Evolutionary conservation across 129 eudicot genomes (phyloP), one percentile per base, ranked within the genome.

Genomic region (Silybum marianum): DNA sequence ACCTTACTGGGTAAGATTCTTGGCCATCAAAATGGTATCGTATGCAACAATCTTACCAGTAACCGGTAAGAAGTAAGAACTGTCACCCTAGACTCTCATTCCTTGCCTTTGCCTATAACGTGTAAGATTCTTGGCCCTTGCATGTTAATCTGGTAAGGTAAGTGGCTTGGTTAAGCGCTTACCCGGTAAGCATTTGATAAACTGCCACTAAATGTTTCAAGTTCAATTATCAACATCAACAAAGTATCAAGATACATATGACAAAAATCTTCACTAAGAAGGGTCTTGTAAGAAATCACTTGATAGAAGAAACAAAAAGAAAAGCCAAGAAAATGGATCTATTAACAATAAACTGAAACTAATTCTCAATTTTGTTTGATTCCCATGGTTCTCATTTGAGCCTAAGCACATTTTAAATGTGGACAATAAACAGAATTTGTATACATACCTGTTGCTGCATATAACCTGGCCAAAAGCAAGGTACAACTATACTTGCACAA

Each of bases 371-470:
- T 78, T 78, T 78, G 76, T 78, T 78, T 44, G 32, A 48, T 25
- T 44, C 32, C 19, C 51, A 70, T 18, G 82, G 36, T 70, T 79
- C 71, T 79, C 71, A 69, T 11, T 11, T 44, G 22, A 51, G 63
- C 68, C 48, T 28, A 54, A 46, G 69, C 69, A 79, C 46, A 30
- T 79, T 44, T 46, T 13, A 24, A 25, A 78, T 12, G 68, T n/a
- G 82, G 44, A 70, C 82, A 79, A 79, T 13, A 69, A 79, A 79
- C 34, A 69, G 76, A 46, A 79, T 68, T 78, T 78, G 28, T 21
- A 48, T 18, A 54, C 65, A 54, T 54, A 54, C 65, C 65, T 18
- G 9, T 23, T 54, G 65, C 65, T 54, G 65, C 65, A 54, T 54
- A 54, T 54, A 21, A 18, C 65, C 65, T 54, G 65, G 22, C 65